Evolutionary conservation across 208 protist species (phyloP).

Genomic region (Crithidia thermophila): DNA sequence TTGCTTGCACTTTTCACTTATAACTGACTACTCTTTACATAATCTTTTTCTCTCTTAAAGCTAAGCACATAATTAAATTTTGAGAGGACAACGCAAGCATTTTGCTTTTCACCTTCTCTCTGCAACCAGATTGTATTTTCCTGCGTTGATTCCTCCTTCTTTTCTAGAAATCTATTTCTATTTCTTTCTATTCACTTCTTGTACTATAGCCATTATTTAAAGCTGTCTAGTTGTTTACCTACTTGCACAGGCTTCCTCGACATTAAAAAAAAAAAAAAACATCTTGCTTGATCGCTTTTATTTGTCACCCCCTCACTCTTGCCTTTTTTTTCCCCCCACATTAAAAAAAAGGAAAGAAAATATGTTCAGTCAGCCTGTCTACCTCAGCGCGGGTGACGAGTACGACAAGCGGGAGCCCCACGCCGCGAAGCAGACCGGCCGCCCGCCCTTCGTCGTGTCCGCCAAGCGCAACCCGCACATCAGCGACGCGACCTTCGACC

Average conservation of each 20-base stretch:
- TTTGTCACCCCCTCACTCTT: neutral
- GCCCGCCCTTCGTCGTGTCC: constrained; percentile 69
- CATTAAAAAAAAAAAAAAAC: too few relatives aligned
- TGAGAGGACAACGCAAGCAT: neutral
- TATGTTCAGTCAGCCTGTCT: constrained; percentile 85
- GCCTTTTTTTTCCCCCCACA: neutral
- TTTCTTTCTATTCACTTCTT: too few relatives aligned
- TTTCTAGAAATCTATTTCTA: too few relatives aligned
- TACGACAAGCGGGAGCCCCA: constrained; percentile 78
- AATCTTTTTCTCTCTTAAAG: too few relatives aligned
- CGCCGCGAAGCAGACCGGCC: constrained; percentile 12
- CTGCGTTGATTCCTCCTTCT: too few relatives aligned
- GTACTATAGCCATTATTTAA: too few relatives aligned
- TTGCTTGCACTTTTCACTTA: too few relatives aligned
- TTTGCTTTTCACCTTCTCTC: neutral
- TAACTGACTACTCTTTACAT: too few relatives aligned
- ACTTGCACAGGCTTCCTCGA: too few relatives aligned
- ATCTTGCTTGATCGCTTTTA: neutral
- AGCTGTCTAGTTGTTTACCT: too few relatives aligned
- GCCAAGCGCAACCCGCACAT: constrained; percentile 78
- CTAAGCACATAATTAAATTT: neutral
- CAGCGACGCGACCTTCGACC: constrained; percentile 68
- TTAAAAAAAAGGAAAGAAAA: too few relatives aligned
- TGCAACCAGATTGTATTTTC: too few relatives aligned
- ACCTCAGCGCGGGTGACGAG: constrained; percentile 87